phyloP scores from a whole-genome alignment of 2,329 filamentous ascomycete species.

The Cytospora chrysosperma region DNA sequence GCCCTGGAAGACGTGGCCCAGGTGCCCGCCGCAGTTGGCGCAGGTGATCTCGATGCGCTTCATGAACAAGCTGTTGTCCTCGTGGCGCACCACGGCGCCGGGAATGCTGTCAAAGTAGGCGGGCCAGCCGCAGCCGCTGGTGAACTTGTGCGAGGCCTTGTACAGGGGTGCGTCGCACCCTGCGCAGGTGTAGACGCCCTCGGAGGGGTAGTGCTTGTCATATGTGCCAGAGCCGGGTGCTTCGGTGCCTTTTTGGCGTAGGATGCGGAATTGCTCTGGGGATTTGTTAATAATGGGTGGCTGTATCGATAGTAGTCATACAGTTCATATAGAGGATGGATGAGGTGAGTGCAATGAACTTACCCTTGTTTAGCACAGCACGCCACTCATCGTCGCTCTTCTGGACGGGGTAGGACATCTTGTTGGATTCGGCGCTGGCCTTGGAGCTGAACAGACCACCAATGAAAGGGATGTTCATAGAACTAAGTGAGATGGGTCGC shows the following conservation, averaged over 20 bases:
- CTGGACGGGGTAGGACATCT: conserved; percentile 76
- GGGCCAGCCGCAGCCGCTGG: conserved; percentile 94
- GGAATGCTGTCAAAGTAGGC: conserved; percentile 96
- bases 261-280: conserved; percentile 89
- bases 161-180: conserved; percentile 87
- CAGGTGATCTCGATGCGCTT: conserved; percentile 89
- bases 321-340: too few species aligned
- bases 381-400: conserved; percentile 85
- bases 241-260: conserved; percentile 92
- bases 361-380: conserved; percentile 68
- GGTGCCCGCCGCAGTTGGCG: conserved; percentile 86
- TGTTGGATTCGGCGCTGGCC: conserved; percentile 49
- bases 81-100: conserved; percentile 80
- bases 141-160: conserved; percentile 92
- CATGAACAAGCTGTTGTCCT: conserved; percentile 79
- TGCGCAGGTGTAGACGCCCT: conserved; percentile 83
- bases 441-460: conserved; percentile 70
- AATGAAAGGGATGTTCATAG: conserved; percentile 81
- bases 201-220: conserved; percentile 76
- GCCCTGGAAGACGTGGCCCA: conserved; percentile 90
- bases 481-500: conserved; percentile 39
- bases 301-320: not conserved
- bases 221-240: conserved; percentile 75
- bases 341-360: conserved; percentile 21
- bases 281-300: not conserved